A percentile compares a stretch with the other conserved stretches of the same genome.
phyloP scores from a whole-genome alignment of 1,284 basidiomycete species.

The Trichosporon sp. region DNA sequence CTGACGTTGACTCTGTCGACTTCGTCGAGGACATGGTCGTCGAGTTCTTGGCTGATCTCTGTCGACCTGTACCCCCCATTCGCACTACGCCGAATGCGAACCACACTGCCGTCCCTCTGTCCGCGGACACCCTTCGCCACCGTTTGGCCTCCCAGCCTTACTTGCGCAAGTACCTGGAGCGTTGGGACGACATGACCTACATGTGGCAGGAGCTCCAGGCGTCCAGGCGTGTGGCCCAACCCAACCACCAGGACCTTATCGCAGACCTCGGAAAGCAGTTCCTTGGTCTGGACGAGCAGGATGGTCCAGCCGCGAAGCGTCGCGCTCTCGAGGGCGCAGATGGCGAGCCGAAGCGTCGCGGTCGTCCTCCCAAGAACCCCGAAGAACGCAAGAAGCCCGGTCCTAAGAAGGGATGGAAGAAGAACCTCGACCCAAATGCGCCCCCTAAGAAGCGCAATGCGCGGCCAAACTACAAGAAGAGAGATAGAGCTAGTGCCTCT shows the following conservation, averaged over 20 bases:
- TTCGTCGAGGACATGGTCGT: conserved; percentile 44
- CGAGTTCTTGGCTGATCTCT: conserved; percentile 42
- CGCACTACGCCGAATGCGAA: conserved; percentile 19
- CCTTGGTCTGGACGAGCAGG: conserved; percentile 33
- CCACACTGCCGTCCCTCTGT: conserved; percentile 27
- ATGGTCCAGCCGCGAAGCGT: conserved; percentile 12
- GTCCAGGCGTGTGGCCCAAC: conserved; percentile 25
- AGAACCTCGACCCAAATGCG: conserved; percentile 22
- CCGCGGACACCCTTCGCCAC: conserved; percentile 33
- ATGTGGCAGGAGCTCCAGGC: conserved; percentile 33
- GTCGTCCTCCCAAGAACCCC: conserved; percentile 20
- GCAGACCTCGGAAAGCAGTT: conserved; percentile 34
- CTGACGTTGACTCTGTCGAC: conserved; percentile 41
- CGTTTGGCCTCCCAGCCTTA: conserved; percentile 31
- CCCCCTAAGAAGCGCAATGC: conserved; percentile 15
- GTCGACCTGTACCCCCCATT: conserved; percentile 35
- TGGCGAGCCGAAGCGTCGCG: conserved; percentile 19
- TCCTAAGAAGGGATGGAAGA: conserved; percentile 46
- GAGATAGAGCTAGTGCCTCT: conserved; percentile 1
- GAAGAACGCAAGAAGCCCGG: conserved; percentile 40
- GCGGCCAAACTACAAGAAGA: conserved; percentile 12
- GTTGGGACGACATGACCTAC: conserved; percentile 43
- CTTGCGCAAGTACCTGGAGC: conserved; percentile 38
- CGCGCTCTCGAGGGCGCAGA: conserved; percentile 1
- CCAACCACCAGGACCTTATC: conserved; percentile 34